These are phyloP conservation scores for Podospora australis DNA, from an alignment of 495 filamentous ascomycete genomes.

Conservation along the genomic window DNA sequence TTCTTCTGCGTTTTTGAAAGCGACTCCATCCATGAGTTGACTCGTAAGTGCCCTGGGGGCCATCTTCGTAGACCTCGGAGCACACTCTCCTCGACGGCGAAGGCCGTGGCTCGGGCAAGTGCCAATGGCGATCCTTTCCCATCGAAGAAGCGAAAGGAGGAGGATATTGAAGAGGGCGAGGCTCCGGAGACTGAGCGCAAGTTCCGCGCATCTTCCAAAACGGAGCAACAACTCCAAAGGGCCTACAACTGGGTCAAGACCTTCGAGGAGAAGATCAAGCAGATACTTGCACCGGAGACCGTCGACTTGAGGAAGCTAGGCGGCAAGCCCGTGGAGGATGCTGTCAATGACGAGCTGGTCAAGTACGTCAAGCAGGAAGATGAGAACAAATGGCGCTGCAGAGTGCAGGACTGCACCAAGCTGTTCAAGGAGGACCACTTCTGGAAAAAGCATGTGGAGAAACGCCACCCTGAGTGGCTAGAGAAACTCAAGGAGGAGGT, in stretches of 20 bases:
- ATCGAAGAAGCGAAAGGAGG: slow-evolving; percentile 64
- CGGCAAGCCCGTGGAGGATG: slow-evolving; percentile 79
- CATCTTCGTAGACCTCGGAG: slow-evolving; percentile 86
- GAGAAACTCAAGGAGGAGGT: slow-evolving; percentile 77
- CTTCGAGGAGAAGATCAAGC: slow-evolving; percentile 92
- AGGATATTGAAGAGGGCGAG: slow-evolving; percentile 59
- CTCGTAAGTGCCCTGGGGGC: slow-evolving; percentile 90
- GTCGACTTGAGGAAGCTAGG: slow-evolving; percentile 84
- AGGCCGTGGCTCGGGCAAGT: slow-evolving; percentile 77
- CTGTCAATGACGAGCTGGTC: slow-evolving; percentile 72
- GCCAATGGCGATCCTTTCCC: slow-evolving; percentile 76
- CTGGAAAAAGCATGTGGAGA: slow-evolving; percentile 97
- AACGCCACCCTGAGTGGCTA: slow-evolving; percentile 86
- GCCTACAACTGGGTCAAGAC: slow-evolving; percentile 99
- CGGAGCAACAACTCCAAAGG: slow-evolving; percentile 83
- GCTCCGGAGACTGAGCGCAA: slow-evolving; percentile 58
- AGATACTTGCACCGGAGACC: slow-evolving; percentile 82
- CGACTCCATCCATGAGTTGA: slow-evolving; percentile 92
- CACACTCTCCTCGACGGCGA: slow-evolving; percentile 72
- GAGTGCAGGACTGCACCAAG: slow-evolving; percentile 90
- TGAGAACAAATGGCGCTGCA: slow-evolving; percentile 92
- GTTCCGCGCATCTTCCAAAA: slow-evolving; percentile 61
- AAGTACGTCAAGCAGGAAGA: slow-evolving; percentile 96
- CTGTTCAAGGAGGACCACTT: slow-evolving; percentile 95
- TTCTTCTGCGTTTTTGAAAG: slow-evolving; percentile 99